Conservation (phyloP, 768 basidiomycete species). For the Trametes gibbosa region DNA sequence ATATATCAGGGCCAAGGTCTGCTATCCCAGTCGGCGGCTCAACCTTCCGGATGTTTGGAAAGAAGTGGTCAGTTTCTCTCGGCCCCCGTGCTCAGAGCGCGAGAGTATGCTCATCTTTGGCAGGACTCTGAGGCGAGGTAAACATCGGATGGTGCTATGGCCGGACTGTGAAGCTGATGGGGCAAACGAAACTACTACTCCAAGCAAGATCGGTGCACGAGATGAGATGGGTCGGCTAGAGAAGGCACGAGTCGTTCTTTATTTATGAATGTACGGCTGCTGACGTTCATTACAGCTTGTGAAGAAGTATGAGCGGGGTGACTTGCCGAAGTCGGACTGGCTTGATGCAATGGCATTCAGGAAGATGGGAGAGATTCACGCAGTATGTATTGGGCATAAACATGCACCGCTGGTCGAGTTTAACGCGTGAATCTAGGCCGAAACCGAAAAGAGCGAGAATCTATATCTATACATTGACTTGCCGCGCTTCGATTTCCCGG, state of each 20-base stretch:
- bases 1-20: conserved; percentile 80
- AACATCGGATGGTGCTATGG: conserved; percentile 87
- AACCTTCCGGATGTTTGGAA: conserved; percentile 86
- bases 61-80: conserved; percentile 71
- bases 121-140: conserved; percentile 88
- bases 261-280: not conserved
- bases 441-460: conserved; percentile 88
- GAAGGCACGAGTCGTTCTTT: conserved; percentile 50
- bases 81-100: too few relatives aligned
- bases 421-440: conserved; percentile 51
- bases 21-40: conserved; percentile 88
- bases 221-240: conserved; percentile 97
- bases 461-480: conserved; percentile 96
- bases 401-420: not conserved
- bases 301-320: conserved; percentile 95
- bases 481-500: conserved; percentile 95
- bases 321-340: conserved; percentile 94
- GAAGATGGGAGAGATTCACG: conserved; percentile 93
- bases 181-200: conserved; percentile 74
- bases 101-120: not conserved
- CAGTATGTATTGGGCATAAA: conserved; percentile 46
- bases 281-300: conserved; percentile 52
- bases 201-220: conserved; percentile 73
- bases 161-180: conserved; percentile 84
- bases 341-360: conserved; percentile 90